phyloP scores from a whole-genome alignment of 148 eudicot species.

The Arbutus unedo region DNA sequence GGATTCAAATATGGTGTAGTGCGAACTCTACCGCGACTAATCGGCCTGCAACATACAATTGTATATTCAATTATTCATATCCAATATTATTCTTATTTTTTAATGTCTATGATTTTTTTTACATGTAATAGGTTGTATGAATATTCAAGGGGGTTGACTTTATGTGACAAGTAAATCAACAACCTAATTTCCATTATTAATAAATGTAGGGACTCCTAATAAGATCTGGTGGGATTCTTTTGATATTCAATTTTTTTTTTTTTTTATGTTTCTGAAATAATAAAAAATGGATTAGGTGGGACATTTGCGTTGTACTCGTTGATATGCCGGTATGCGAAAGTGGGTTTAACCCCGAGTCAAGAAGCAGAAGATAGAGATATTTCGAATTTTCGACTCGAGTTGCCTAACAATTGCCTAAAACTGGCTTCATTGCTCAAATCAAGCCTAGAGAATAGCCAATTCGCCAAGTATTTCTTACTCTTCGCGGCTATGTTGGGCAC shows the following conservation, averaged over 20 bases:
- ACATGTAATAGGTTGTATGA: no score
- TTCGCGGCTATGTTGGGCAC: constrained; percentile 31
- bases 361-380: constrained; percentile 23
- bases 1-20: no score
- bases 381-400: constrained; percentile 13
- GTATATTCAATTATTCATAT: no score
- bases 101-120: no score
- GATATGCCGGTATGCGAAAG: constrained; percentile 31
- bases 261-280: background rate
- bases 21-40: no score
- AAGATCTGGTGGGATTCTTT: background rate
- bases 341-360: constrained; percentile 23
- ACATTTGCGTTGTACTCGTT: constrained; percentile 38
- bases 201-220: no score
- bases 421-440: constrained; percentile 17
- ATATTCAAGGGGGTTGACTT: no score
- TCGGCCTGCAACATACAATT: no score
- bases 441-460: constrained; percentile 23
- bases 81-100: no score
- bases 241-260: background rate
- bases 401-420: constrained; percentile 11
- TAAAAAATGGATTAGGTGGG: constrained; percentile 21
- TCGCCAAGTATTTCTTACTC: constrained; percentile 12
- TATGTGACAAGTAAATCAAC: no score
- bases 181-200: no score